Evolutionary conservation across 768 basidiomycete genomes (phyloP).

Genomic region (Lentinula guzmanii): DNA sequence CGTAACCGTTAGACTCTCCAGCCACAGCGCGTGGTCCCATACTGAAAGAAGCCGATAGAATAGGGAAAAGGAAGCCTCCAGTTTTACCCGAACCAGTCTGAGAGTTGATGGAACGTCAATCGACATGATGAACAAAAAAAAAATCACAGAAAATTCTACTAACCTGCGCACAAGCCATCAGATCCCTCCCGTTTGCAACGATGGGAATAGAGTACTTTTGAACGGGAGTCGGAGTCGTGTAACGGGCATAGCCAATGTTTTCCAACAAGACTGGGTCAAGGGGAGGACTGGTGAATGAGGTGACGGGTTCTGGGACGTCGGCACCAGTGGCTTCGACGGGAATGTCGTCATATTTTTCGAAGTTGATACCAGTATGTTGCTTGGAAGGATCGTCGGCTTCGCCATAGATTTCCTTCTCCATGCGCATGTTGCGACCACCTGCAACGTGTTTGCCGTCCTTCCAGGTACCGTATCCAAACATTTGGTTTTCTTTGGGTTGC

Average conservation of each 20-base stretch:
- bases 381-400: slow-evolving; percentile 80
- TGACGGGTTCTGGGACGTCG: slow-evolving; percentile 94
- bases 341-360: slow-evolving; percentile 99
- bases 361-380: slow-evolving; percentile 97
- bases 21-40: slow-evolving; percentile 76
- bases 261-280: slow-evolving; percentile 91
- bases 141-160: slow-evolving; percentile 14
- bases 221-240: slow-evolving; percentile 94
- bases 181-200: slow-evolving; percentile 80
- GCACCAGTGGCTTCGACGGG: slow-evolving; percentile 98
- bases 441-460: slow-evolving; percentile 82
- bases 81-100: slow-evolving; percentile 99
- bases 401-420: slow-evolving; percentile 96
- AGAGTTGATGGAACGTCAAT: slow-evolving; percentile 12
- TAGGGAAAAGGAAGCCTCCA: slow-evolving; percentile 98
- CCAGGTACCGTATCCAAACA: slow-evolving; percentile 72
- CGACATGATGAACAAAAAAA: slow-evolving; percentile 9
- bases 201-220: slow-evolving; percentile 99
- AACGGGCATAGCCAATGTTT: slow-evolving; percentile 90
- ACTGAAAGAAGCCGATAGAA: slow-evolving; percentile 87
- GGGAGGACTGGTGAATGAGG: slow-evolving; percentile 80
- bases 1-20: slow-evolving; percentile 39
- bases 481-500: slow-evolving; percentile 33
- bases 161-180: slow-evolving; percentile 95
- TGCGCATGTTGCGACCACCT: slow-evolving; percentile 78